Evolutionary conservation across 2,329 filamentous ascomycete genomes (phyloP).

Genomic region (Clonostachys solani): DNA sequence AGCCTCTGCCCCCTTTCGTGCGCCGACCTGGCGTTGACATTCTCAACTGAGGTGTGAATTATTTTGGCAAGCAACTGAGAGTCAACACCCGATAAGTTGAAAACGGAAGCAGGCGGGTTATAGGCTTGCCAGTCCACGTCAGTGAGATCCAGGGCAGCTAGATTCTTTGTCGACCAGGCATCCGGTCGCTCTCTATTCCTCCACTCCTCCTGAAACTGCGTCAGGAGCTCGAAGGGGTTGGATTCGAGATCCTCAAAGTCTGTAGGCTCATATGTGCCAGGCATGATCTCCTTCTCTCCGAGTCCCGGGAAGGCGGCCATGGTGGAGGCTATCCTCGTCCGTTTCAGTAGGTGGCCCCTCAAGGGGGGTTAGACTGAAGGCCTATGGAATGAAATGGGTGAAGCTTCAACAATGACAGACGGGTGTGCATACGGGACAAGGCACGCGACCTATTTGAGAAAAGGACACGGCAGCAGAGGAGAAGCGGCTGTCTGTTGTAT

Average conservation of each 20-base stretch:
- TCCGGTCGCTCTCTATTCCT: slow-evolving; percentile 7
- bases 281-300: slow-evolving; percentile 11
- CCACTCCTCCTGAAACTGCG: slow-evolving; percentile 14
- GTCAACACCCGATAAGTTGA: slow-evolving; percentile 25
- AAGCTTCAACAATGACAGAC: no score
- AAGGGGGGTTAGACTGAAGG: no score
- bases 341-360: no score
- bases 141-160: slow-evolving; percentile 12
- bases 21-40: slow-evolving; percentile 29
- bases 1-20: slow-evolving; percentile 19
- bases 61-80: slow-evolving; percentile 35
- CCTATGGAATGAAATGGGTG: no score
- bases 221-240: slow-evolving; percentile 18
- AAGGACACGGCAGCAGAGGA: no score
- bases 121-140: slow-evolving; percentile 40
- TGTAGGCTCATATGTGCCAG: slow-evolving; percentile 20
- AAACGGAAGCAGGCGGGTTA: slow-evolving; percentile 37
- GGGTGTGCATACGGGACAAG: no score
- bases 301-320: slow-evolving; percentile 3
- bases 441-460: no score
- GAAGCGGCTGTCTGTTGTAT: no score
- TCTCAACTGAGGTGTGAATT: slow-evolving; percentile 38
- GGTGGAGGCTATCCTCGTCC: not conserved
- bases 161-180: slow-evolving; percentile 13
- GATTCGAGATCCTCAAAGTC: slow-evolving; percentile 20